Conservation (phyloP, 192 early-diverging fungal species). For the Mycoemilia scoparia region DNA sequence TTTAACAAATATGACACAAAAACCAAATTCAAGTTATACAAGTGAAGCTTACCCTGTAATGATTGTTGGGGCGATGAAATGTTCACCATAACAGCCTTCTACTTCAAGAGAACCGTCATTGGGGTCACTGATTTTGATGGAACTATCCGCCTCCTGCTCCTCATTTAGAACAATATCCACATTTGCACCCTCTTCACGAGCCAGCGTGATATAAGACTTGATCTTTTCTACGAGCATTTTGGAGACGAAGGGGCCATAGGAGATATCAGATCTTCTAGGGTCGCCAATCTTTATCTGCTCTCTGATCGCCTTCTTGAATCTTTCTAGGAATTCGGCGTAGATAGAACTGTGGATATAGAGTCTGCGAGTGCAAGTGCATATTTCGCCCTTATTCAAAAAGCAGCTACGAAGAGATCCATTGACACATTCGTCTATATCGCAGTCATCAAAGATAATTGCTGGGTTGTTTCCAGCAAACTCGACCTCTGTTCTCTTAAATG, state of each 20-base stretch:
- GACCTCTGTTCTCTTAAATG: slow-evolving; percentile 58
- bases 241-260: slow-evolving; percentile 57
- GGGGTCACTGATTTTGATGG: slow-evolving; percentile 19
- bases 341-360: slow-evolving; percentile 54
- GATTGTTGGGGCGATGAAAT: slow-evolving; percentile 63
- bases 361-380: slow-evolving; percentile 60
- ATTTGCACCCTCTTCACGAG: slow-evolving; percentile 35
- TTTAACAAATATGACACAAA: background rate
- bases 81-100: slow-evolving; percentile 40
- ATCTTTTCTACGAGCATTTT: slow-evolving; percentile 54
- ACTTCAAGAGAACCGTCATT: slow-evolving; percentile 15
- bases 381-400: slow-evolving; percentile 63
- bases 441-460: slow-evolving; percentile 59
- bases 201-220: slow-evolving; percentile 41
- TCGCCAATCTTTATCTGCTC: slow-evolving; percentile 46
- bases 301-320: slow-evolving; percentile 27
- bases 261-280: slow-evolving; percentile 36
- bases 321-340: slow-evolving; percentile 42
- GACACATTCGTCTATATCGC: slow-evolving; percentile 50
- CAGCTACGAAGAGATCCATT: slow-evolving; percentile 40
- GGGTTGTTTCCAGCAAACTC: slow-evolving; percentile 81
- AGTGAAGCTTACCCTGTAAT: slow-evolving; percentile 39
- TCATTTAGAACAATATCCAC: slow-evolving; percentile 29
- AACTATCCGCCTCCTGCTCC: slow-evolving; percentile 6
- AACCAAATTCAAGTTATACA: background rate